Evolutionary conservation across 2,329 filamentous ascomycete species (phyloP).

Genomic region (Aspergillus latus): DNA sequence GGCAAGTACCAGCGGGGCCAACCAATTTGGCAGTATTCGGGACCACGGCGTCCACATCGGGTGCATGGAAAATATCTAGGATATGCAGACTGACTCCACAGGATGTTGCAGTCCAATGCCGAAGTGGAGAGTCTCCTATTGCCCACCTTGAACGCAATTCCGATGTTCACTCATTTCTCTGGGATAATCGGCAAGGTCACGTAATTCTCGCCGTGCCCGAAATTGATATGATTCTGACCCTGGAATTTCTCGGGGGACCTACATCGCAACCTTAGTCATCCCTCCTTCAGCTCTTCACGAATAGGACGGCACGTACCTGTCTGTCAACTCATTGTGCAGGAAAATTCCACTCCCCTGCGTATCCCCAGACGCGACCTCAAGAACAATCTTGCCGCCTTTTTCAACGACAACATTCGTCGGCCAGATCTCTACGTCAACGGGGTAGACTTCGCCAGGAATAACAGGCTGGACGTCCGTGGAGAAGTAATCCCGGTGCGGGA

Average conservation of each 20-base stretch:
- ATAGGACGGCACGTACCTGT: constrained; percentile 26
- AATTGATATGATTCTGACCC: constrained; percentile 52
- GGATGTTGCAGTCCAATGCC: background rate
- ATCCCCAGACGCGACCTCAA: constrained; percentile 44
- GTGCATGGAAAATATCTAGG: background rate
- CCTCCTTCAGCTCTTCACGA: background rate
- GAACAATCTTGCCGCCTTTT: constrained; percentile 31
- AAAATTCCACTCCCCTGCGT: constrained; percentile 55
- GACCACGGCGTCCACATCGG: constrained; percentile 22
- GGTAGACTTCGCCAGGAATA: constrained; percentile 51
- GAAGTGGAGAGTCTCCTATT: background rate
- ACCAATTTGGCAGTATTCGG: constrained; percentile 13
- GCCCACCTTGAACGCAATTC: background rate
- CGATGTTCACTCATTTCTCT: background rate
- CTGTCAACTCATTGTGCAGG: constrained; percentile 44
- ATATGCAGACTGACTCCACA: background rate
- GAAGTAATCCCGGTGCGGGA: constrained; percentile 54
- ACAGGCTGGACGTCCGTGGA: constrained; percentile 51
- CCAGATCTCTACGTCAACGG: constrained; percentile 50
- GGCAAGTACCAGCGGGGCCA: too few relatives aligned
- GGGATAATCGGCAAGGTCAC: constrained; percentile 52
- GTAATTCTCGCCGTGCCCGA: constrained; percentile 49
- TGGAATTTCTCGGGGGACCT: constrained; percentile 47
- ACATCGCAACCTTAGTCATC: background rate
- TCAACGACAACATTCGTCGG: constrained; percentile 40